Percentiles rank a stretch among this genome's conserved stretches.
phyloP scores from a whole-genome alignment of 768 basidiomycete species.

The Kwoniella sp. region DNA sequence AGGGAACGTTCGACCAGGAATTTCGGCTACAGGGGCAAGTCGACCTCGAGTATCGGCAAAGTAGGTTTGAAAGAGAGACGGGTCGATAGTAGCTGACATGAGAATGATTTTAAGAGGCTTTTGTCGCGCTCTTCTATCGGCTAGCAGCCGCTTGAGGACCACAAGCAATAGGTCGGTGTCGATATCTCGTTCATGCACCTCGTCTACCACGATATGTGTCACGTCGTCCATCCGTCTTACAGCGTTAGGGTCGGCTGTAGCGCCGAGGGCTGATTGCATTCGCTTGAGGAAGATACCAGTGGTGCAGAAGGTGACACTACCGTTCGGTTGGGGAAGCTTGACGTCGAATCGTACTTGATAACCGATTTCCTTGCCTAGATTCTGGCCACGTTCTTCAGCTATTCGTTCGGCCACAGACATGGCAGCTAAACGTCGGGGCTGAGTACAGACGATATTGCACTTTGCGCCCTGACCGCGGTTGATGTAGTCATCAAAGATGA shows the following conservation, averaged over 20 bases:
- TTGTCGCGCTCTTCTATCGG: slow-evolving; percentile 69
- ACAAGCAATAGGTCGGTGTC: slow-evolving; percentile 89
- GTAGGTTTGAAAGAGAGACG: slow-evolving; percentile 82
- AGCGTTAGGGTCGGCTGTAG: slow-evolving; percentile 44
- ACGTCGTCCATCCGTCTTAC: slow-evolving; percentile 67
- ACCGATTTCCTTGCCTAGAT: slow-evolving; percentile 72
- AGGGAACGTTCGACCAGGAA: slow-evolving; percentile 91
- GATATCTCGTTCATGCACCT: slow-evolving; percentile 93
- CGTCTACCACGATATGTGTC: slow-evolving; percentile 90
- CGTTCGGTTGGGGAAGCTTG: slow-evolving; percentile 74
- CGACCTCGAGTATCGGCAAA: slow-evolving; percentile 65
- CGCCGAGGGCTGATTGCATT: slow-evolving; percentile 71
- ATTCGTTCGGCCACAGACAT: slow-evolving; percentile 90
- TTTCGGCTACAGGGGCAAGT: slow-evolving; percentile 71
- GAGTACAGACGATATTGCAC: slow-evolving; percentile 91
- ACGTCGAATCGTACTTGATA: slow-evolving; percentile 91
- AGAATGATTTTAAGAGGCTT: slow-evolving; percentile 81
- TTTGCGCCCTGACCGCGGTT: slow-evolving; percentile 73
- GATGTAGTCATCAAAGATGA: slow-evolving; percentile 83
- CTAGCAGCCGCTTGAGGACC: slow-evolving; percentile 79
- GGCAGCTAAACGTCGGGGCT: slow-evolving; percentile 87
- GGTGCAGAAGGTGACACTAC: slow-evolving; percentile 88
- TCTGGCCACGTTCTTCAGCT: slow-evolving; percentile 80
- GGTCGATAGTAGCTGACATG: slow-evolving; percentile 96
- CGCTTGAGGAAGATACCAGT: slow-evolving; percentile 86